Percentiles rank a stretch among this genome's conserved stretches.
These are phyloP conservation scores for Neurospora sublineolata DNA, from an alignment of 495 filamentous ascomycete genomes.

Conservation along the genomic window DNA sequence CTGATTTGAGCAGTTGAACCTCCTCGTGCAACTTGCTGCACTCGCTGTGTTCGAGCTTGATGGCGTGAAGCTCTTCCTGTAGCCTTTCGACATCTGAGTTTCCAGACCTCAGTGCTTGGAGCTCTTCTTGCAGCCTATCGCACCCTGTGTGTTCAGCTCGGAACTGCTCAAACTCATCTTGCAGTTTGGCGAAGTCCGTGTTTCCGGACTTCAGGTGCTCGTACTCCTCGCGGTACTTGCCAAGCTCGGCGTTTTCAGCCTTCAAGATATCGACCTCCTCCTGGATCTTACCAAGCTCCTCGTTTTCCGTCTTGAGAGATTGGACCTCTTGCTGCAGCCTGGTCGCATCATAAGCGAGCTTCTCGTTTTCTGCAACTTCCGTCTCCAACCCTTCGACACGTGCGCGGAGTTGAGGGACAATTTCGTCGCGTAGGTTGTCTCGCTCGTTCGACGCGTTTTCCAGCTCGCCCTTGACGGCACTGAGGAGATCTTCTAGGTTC, in stretches of 20 bases:
- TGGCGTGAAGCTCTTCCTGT: not conserved
- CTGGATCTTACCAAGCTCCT: conserved; percentile 1
- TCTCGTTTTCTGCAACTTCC: conserved; percentile 53
- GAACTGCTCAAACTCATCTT: conserved; percentile 1
- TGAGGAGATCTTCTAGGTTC: conserved; percentile 85
- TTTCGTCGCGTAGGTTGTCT: conserved; percentile 80
- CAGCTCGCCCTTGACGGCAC: conserved; percentile 71
- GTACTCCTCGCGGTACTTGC: not conserved
- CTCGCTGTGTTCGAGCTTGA: not conserved
- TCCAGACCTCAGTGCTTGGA: not conserved
- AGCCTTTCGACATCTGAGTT: not conserved
- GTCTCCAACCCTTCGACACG: conserved; percentile 68
- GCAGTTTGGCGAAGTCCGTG: conserved; percentile 4
- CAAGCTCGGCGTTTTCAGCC: conserved; percentile 1
- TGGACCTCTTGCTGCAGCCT: conserved; percentile 74
- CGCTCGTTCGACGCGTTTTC: conserved; percentile 75
- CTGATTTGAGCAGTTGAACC: conserved; percentile 50
- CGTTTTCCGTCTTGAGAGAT: conserved; percentile 54
- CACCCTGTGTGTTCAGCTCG: not conserved
- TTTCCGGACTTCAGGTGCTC: conserved; percentile 37
- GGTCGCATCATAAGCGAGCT: conserved; percentile 60
- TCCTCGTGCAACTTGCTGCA: conserved; percentile 61
- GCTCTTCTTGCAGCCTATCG: not conserved
- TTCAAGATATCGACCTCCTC: conserved; percentile 1
- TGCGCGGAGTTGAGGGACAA: conserved; percentile 61